phyloP scores from a whole-genome alignment of 106 monocot genomes.

The Apostasia shenzhenica region DNA sequence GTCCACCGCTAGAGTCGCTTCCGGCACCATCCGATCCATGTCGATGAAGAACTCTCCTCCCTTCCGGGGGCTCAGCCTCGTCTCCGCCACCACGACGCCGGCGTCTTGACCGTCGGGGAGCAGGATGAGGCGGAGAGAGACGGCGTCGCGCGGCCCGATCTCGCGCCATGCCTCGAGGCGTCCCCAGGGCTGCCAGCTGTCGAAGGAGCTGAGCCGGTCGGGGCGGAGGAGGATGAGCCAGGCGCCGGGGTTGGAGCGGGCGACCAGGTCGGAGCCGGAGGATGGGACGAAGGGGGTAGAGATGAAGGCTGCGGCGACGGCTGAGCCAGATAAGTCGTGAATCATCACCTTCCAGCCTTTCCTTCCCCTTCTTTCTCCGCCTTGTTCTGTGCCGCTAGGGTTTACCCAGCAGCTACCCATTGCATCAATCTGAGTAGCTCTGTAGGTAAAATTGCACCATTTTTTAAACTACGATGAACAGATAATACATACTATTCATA shows the following conservation, averaged over 20 bases:
- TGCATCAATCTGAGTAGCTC: constrained; percentile 41
- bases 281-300: constrained; percentile 84
- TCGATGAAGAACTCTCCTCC: constrained; percentile 87
- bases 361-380: constrained; percentile 39
- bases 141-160: constrained; percentile 27
- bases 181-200: constrained; percentile 69
- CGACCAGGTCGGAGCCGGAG: constrained; percentile 49
- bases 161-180: constrained; percentile 80
- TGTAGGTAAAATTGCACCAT: constrained; percentile 5
- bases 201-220: constrained; percentile 18
- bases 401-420: constrained; percentile 26
- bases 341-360: constrained; percentile 88
- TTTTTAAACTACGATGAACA: too few relatives aligned
- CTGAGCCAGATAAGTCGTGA: constrained; percentile 81
- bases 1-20: background rate
- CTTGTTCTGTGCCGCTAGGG: constrained; percentile 17
- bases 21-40: constrained; percentile 40
- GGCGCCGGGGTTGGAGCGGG: constrained; percentile 79
- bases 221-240: constrained; percentile 71
- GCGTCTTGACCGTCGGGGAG: constrained; percentile 53
- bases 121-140: constrained; percentile 46
- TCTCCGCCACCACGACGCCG: constrained; percentile 50
- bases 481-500: too few relatives aligned
- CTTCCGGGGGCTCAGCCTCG: constrained; percentile 31
- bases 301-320: constrained; percentile 78